Percentiles rank a stretch among this genome's conserved stretches.
Evolutionary conservation across 2,329 filamentous ascomycete genomes (phyloP).

Genomic region (Ceratocystis cubensis): DNA sequence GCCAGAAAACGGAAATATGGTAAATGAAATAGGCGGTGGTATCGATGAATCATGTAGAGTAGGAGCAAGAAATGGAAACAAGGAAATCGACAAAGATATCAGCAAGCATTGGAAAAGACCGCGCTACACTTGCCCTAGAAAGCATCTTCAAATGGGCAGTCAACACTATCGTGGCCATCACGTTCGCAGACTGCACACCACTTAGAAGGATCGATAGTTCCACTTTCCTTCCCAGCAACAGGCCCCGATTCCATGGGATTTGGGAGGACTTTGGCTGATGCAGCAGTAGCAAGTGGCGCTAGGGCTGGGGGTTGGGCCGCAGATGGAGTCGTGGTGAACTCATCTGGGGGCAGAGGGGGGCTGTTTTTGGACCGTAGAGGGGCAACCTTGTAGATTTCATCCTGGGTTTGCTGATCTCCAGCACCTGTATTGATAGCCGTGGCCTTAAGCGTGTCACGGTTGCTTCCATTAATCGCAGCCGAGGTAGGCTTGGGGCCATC

Average conservation of each 20-base stretch:
- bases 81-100: neutral
- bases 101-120: neutral
- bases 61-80: neutral
- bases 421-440: neutral
- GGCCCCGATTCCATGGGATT: conserved; percentile 55
- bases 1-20: neutral
- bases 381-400: conserved; percentile 39
- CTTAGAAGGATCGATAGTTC: conserved; percentile 68
- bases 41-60: conserved; percentile 12
- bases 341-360: neutral
- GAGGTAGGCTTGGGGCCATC: conserved; percentile 29
- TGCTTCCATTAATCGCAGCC: conserved; percentile 2
- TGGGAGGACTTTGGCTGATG: conserved; percentile 39
- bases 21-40: conserved; percentile 11
- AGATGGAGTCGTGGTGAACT: neutral
- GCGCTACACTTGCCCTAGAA: conserved; percentile 35
- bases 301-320: conserved; percentile 9
- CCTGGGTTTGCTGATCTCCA: conserved; percentile 29
- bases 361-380: conserved; percentile 39
- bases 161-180: conserved; percentile 91
- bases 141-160: conserved; percentile 82
- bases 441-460: conserved; percentile 21
- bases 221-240: conserved; percentile 65
- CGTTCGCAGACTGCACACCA: conserved; percentile 97
- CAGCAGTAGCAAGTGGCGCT: conserved; percentile 24